Evolutionary conservation across 1,284 basidiomycete genomes (phyloP), one percentile per base, ranked within the genome.

Genomic region (Rhodotorula sp.): DNA sequence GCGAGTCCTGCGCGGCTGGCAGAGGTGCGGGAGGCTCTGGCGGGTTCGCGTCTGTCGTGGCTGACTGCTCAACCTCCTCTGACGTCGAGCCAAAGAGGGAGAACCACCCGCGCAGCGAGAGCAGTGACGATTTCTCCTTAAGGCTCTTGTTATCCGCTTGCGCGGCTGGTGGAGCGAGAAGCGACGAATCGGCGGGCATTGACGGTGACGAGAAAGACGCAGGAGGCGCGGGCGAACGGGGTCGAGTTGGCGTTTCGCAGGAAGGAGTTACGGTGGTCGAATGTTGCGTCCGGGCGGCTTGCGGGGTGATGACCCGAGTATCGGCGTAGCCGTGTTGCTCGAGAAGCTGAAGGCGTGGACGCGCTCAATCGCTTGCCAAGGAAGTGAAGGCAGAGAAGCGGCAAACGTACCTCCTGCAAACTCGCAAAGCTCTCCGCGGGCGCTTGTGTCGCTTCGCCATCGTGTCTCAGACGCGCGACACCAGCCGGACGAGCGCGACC

Each of bases 251-350:
- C 34, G 34, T 34, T 34, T 34, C 34, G 34, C 5, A 34, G 34
- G 34, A 34, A 34, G 34, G 34, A 34, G 34, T 34, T 34, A n/a
- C n/a, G 34, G 34, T 34, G 34, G 5, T 34, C 34, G 34, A 5
- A 5, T 34, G 34, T 34, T 34, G 34, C 34, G 34, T 34, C 34
- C 34, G 34, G 5, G 34, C 34, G 34, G 53, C 27, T 14, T 53
- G 64, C 10, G 68, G 68, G 7, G 68, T 70, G 42, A 66, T 50
- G 27, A 70, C 68, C 1, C 68, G 59, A 44, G 68, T 70, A 4
- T 70, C 68, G 34, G 53, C 63, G 45, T 70, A 70, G 17, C 68
- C 68, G 42, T 58, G 53, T 19, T 50, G 60, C 25, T 65, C 64
- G 48, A 70, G 45, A 1, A 70, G 42, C 68, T 70, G 34, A 1